Percentiles rank a stretch among this genome's conserved stretches.
Conservation (phyloP, 2,329 filamentous ascomycete species). For the Alternaria postmessia region DNA sequence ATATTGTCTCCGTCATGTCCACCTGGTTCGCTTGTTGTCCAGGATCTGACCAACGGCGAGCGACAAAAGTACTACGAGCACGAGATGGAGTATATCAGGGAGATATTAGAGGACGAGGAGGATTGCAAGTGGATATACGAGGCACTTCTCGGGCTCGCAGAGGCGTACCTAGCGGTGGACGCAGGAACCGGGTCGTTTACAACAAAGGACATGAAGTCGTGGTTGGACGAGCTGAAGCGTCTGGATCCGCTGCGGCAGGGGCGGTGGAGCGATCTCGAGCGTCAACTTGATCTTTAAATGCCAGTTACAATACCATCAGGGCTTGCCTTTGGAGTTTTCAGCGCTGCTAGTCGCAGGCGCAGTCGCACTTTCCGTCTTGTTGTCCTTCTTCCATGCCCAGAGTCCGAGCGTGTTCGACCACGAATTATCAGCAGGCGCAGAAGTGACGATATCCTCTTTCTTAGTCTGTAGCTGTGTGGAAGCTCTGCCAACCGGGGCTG, state of each 20-base stretch:
- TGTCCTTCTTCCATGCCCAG: constrained; percentile 44
- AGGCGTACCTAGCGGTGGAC: constrained; percentile 64
- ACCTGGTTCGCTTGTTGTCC: constrained; percentile 67
- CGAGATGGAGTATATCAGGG: constrained; percentile 79
- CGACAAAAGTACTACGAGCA: constrained; percentile 70
- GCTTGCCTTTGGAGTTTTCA: constrained; percentile 64
- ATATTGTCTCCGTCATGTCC: constrained; percentile 62
- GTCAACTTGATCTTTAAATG: constrained; percentile 52
- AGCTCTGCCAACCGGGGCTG: constrained; percentile 20
- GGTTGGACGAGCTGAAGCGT: constrained; percentile 70
- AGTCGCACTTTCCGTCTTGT: constrained; percentile 61
- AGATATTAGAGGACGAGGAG: constrained; percentile 70
- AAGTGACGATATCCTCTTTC: constrained; percentile 19
- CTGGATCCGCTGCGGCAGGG: constrained; percentile 78
- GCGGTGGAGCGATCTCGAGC: constrained; percentile 77
- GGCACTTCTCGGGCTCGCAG: constrained; percentile 77
- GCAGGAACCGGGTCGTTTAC: constrained; percentile 50
- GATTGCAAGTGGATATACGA: constrained; percentile 92
- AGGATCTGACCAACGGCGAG: constrained; percentile 67
- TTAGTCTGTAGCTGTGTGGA: constrained; percentile 17
- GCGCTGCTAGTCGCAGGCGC: constrained; percentile 59
- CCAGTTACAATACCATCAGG: constrained; percentile 53
- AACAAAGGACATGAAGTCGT: constrained; percentile 57
- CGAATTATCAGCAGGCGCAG: constrained; percentile 20
- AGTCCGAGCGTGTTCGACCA: constrained; percentile 42